Evolutionary conservation across 1,284 basidiomycete genomes (phyloP).

Genomic region (Irpex lacteus): DNA sequence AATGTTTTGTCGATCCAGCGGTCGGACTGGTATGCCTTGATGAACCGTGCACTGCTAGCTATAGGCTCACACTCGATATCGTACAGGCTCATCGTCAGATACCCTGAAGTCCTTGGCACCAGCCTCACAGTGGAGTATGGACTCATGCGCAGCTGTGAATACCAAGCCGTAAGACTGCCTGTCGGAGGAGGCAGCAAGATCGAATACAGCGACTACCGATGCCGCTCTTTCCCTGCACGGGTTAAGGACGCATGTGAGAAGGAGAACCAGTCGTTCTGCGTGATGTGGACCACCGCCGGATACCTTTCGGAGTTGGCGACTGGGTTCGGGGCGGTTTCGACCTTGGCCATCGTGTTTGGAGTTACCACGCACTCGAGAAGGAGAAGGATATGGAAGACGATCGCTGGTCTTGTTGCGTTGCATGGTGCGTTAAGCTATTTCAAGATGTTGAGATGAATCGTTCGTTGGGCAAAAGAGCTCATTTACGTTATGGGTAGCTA

Average conservation of each 20-base stretch:
- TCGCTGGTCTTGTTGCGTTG: slow-evolving; percentile 58
- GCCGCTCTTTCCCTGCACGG: slow-evolving; percentile 63
- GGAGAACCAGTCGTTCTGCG: slow-evolving; percentile 59
- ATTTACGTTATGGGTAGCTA: slow-evolving; percentile 35
- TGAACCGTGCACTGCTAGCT: too few relatives aligned
- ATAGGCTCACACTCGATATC: too few relatives aligned
- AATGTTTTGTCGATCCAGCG: slow-evolving; percentile 55
- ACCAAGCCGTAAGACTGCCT: slow-evolving; percentile 47
- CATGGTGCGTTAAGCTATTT: slow-evolving; percentile 42
- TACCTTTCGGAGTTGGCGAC: slow-evolving; percentile 61
- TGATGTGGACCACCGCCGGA: slow-evolving; percentile 66
- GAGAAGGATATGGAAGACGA: slow-evolving; percentile 70
- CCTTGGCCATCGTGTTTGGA: slow-evolving; percentile 61
- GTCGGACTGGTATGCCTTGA: slow-evolving; percentile 57
- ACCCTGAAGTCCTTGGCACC: slow-evolving; percentile 45
- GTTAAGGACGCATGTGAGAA: slow-evolving; percentile 60
- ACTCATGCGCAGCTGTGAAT: slow-evolving; percentile 55
- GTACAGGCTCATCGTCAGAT: slow-evolving; percentile 53
- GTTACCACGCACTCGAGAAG: slow-evolving; percentile 70
- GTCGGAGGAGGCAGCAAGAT: slow-evolving; percentile 40
- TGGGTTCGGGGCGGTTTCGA: slow-evolving; percentile 58
- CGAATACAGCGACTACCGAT: slow-evolving; percentile 55
- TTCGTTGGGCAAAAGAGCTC: neutral
- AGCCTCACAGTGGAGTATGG: slow-evolving; percentile 56
- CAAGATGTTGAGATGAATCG: neutral